Conservation (phyloP, 306 rosid genomes). For the Luffa aegyptiaca region DNA sequence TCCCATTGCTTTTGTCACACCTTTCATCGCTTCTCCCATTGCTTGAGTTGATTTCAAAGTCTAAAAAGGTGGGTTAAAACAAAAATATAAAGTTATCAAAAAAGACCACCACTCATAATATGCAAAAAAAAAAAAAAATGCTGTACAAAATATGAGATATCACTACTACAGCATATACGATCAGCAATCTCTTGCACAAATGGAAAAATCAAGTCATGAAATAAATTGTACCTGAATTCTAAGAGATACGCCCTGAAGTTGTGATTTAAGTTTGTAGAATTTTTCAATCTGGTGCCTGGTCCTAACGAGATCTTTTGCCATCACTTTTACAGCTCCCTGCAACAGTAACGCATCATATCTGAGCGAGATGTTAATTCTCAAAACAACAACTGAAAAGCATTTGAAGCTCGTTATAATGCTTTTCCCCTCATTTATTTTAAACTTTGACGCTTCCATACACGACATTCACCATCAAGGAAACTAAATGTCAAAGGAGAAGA, state of each 20-base stretch:
- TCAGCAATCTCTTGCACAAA: neutral
- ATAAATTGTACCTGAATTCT: conserved; percentile 69
- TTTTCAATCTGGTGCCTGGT: conserved; percentile 95
- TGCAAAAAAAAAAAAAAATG: neutral
- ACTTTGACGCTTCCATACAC: neutral
- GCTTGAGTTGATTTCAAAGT: conserved; percentile 93
- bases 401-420: neutral
- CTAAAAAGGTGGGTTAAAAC: conserved; percentile 24
- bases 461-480: neutral
- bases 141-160: neutral
- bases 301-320: conserved; percentile 98
- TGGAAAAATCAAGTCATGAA: conserved; percentile 3
- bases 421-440: neutral
- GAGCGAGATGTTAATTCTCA: neutral
- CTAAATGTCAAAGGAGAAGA: neutral
- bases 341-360: conserved; percentile 10
- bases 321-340: conserved; percentile 97
- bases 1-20: conserved; percentile 98
- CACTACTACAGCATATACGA: neutral
- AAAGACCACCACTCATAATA: neutral
- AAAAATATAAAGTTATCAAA: neutral
- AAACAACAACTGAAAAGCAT: neutral
- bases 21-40: conserved; percentile 99
- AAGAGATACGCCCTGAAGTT: conserved; percentile 97
- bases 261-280: conserved; percentile 95